Evolutionary conservation across 208 protist genomes (phyloP).

Genomic region (Acanthamoeba quina): DNA sequence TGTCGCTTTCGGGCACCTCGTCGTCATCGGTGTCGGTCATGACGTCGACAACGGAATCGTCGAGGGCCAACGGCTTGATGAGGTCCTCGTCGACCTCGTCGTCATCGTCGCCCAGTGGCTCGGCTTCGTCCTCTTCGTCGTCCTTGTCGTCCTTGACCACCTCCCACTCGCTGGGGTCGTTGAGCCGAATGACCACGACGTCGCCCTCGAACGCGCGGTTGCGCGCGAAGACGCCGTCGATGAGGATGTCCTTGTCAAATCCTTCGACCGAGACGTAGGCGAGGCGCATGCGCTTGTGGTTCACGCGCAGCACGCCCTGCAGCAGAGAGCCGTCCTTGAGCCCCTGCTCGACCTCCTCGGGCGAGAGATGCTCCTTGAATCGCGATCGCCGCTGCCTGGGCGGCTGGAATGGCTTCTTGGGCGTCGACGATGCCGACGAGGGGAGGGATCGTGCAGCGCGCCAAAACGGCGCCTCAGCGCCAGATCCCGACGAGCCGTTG

Average conservation of each 20-base stretch:
- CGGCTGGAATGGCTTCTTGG: not conserved
- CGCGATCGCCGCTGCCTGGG: conserved; percentile 31
- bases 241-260: conserved; percentile 75
- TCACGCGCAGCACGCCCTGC: conserved; percentile 77
- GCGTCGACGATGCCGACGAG: not conserved
- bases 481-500: not conserved
- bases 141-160: conserved; percentile 64
- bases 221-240: conserved; percentile 75
- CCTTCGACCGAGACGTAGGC: conserved; percentile 83
- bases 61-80: not conserved
- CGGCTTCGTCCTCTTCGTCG: conserved; percentile 63
- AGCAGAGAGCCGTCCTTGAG: conserved; percentile 67
- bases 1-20: not conserved
- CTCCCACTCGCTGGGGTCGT: conserved; percentile 65
- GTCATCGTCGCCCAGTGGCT: not conserved
- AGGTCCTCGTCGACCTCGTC: not conserved
- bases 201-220: conserved; percentile 84
- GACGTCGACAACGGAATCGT: not conserved
- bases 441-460: not conserved
- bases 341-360: conserved; percentile 50
- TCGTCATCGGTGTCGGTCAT: conserved; percentile 15
- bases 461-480: not conserved
- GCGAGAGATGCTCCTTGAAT: conserved; percentile 57
- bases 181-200: conserved; percentile 80
- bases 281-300: conserved; percentile 78